Evolutionary conservation across 352 stramenopile genomes (phyloP), one percentile per base, ranked within the genome.

Genomic region (Globisporangium cystogenes): DNA sequence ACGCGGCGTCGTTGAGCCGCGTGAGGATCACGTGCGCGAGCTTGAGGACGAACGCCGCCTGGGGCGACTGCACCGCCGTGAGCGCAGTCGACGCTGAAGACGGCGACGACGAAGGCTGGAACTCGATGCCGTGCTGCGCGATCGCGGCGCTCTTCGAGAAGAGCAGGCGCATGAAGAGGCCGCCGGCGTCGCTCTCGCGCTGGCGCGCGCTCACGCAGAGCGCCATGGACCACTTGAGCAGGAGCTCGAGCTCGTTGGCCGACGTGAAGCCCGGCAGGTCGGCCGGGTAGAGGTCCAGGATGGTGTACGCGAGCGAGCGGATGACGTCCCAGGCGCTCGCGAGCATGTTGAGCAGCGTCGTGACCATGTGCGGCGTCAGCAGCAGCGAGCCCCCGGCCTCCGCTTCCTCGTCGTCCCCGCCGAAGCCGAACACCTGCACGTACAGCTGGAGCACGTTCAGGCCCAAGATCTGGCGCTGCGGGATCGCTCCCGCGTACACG

Each of bases 141-240:
- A 89, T 80, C 3, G 70, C 62, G 21, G 40, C 50, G 45, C 82
- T 87, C 24, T 68, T 76, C 35, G 80, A 73, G 53, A 90, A 91
- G 24, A 96, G 44, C 26, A 95, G 55, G 3, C 74, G 76, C 56
- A 96, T 86, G 47, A 96, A 89, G 37, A 93, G 72, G 0, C 85
- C 87, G n/a, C 86, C 86, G 23, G 83, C 79, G 45, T 95, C 84
- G 39, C 79, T 94, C 59, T 95, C 86, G 48, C 84, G 76, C 54
- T 93, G 82, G 15, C 80, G 76, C 35, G 82, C 76, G 43, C 82
- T 91, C 26, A 74, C 67, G 35, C 77, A 88, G 16, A 93, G 68
- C 45, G 70, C 74, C 42, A 93, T 51, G 1, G 80, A 68, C 82
- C 82, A 93, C n/a, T 85, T 59, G 51, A 86, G 59, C 1, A 93